Base-by-base conservation (phyloP, 495 filamentous ascomycete species). In the Penicillium egyptiacum region DNA sequence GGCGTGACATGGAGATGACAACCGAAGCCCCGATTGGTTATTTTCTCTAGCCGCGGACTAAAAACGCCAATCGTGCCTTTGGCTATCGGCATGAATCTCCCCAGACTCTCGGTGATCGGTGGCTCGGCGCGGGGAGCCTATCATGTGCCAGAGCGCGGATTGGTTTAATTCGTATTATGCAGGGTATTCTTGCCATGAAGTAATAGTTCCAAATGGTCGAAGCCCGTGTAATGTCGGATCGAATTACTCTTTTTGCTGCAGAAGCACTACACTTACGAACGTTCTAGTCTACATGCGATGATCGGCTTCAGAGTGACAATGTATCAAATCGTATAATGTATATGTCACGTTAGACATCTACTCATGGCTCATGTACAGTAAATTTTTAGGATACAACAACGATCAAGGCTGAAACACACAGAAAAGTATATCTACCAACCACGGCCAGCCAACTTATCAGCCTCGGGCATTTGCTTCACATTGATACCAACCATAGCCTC, bases 401-500 rank as follows among this genome's bases (percentile, higher is more conserved):
- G 41, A 52, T 55, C 35, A 55, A 62, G 58, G 59, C 55, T 56
- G 43, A 42, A 45, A 37, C 51, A 28, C 53, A 57, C 42, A 53
- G 31, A 22, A 39, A 41, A 45, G 42, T 43, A 35, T 33, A 55
- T 69, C 74, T 84, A 96, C 92, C 92, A 96, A 2, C 94, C 94
- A 57, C 94, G 77, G 53, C 84, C 85, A 16, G 93, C 89, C 81
- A 98, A 77, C 81, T 88, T 95, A 72, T 95, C 86, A 23, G 76
- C 74, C 44, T 90, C 84, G 50, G 76, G 70, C 86, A 98, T 84
- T 51, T 79, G 81, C 39, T 80, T 81, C 10, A 88, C 86, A 71
- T 90, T 98, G 56, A 96, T 86, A 9, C 94, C 94, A 23, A 96
- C 92, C 92, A 98, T 98, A 10, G 94, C 91, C 81, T 92, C 90